phyloP scores from a whole-genome alignment of 176 grass and related monocot species.

The Sorghum bicolor region DNA sequence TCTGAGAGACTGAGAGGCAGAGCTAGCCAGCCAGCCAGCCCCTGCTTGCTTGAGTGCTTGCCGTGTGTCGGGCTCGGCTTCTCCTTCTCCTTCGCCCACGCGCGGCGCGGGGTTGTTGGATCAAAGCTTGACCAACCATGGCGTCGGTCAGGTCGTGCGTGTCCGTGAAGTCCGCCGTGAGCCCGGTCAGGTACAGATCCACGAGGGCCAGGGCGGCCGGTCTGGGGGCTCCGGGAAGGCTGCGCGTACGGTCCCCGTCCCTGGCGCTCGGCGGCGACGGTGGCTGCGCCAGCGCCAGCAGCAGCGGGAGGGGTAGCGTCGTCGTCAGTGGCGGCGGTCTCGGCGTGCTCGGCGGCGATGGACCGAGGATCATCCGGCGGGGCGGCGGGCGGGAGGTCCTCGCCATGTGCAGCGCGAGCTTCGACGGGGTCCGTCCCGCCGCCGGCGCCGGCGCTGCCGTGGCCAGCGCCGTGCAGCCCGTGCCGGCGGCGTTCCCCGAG shows the following conservation, averaged over 20 bases:
- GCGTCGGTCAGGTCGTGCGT: conserved; percentile 34
- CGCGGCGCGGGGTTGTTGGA: not conserved
- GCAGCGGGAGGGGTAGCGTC: conserved; percentile 19
- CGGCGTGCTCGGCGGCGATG: conserved; percentile 25
- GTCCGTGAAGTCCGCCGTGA: conserved; percentile 25
- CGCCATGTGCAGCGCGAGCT: conserved; percentile 67
- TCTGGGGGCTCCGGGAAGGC: conserved; percentile 15
- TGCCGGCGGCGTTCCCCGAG: conserved; percentile 46
- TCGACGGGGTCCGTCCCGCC: conserved; percentile 54
- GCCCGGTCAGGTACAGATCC: conserved; percentile 41
- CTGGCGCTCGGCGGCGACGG: not conserved
- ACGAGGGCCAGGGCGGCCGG: conserved; percentile 26
- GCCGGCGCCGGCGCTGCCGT: not conserved
- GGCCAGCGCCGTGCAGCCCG: conserved; percentile 1
- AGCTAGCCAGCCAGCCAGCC: not conserved
- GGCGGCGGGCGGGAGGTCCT: conserved; percentile 17
- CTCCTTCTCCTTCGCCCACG: no score
- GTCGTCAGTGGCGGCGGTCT: not conserved
- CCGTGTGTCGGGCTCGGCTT: not conserved
- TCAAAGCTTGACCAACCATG: conserved; percentile 25
- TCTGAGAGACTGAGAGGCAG: conserved; percentile 23
- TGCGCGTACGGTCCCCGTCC: not conserved
- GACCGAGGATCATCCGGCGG: conserved; percentile 1
- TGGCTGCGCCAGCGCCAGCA: not conserved
- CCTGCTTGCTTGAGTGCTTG: not conserved